Evolutionary conservation across 371 early-diverging fungal species (phyloP).

Genomic region (Thermomucor indicae-seudaticae): DNA sequence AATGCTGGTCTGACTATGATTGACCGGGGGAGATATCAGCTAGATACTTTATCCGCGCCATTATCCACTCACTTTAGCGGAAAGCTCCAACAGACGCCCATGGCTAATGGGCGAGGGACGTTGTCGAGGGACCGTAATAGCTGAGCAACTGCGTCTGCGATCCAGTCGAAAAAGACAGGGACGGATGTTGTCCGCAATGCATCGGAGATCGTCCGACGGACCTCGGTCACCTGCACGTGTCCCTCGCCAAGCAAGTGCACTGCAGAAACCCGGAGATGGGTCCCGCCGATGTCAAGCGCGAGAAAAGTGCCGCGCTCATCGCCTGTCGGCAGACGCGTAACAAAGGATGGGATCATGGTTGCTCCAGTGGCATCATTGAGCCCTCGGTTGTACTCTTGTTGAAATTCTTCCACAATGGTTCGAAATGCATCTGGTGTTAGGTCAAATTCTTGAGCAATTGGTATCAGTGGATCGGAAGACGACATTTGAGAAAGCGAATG

Average conservation of each 20-base stretch:
- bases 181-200: constrained; percentile 59
- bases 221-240: constrained; percentile 64
- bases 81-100: constrained; percentile 50
- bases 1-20: constrained; percentile 66
- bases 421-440: background rate
- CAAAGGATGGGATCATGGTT: constrained; percentile 82
- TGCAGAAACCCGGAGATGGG: constrained; percentile 85
- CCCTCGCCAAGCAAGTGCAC: constrained; percentile 74
- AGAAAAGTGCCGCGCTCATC: constrained; percentile 80
- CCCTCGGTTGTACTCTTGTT: constrained; percentile 10
- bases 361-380: constrained; percentile 27
- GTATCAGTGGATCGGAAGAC: background rate
- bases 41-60: background rate
- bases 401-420: constrained; percentile 6
- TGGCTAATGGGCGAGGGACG: constrained; percentile 27
- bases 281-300: constrained; percentile 91
- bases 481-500: background rate
- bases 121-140: constrained; percentile 26
- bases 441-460: background rate
- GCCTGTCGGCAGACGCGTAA: constrained; percentile 79
- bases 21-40: background rate
- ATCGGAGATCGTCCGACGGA: constrained; percentile 55
- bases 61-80: constrained; percentile 39
- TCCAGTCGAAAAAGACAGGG: constrained; percentile 83
- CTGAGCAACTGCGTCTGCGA: constrained; percentile 63